Conservation (phyloP, 1,284 basidiomycete species). For the Ustilago crameri region DNA sequence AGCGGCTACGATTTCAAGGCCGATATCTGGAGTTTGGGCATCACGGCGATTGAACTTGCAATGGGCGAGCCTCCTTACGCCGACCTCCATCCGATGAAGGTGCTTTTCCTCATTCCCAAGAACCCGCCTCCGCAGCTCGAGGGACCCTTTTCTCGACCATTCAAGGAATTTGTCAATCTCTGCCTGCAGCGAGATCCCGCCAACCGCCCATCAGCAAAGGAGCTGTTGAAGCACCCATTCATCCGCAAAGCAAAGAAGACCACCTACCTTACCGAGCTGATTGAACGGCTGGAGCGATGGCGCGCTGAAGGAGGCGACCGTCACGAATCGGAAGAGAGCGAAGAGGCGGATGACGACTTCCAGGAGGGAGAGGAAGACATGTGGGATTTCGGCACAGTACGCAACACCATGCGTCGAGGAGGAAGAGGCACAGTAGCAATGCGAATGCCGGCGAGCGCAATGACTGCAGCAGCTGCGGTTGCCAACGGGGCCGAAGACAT, state of each 20-base stretch:
- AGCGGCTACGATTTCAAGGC: slow-evolving; percentile 99
- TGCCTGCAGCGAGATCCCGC: slow-evolving; percentile 94
- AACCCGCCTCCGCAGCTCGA: slow-evolving; percentile 92
- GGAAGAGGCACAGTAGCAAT: slow-evolving; percentile 45
- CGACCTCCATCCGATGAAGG: slow-evolving; percentile 98
- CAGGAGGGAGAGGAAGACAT: slow-evolving; percentile 55
- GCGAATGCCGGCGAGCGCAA: slow-evolving; percentile 51
- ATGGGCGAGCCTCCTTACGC: slow-evolving; percentile 98
- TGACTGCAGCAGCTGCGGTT: slow-evolving; percentile 44
- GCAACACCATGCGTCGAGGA: slow-evolving; percentile 54
- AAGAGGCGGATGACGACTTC: slow-evolving; percentile 52
- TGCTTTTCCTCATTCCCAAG: slow-evolving; percentile 97
- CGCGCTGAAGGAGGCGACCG: slow-evolving; percentile 74
- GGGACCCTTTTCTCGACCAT: slow-evolving; percentile 86
- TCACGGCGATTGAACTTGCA: slow-evolving; percentile 96
- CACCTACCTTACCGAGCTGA: slow-evolving; percentile 90
- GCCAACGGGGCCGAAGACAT: slow-evolving; percentile 26
- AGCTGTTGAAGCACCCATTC: slow-evolving; percentile 95
- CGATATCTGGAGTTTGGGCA: slow-evolving; percentile 78
- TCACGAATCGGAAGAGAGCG: slow-evolving; percentile 54
- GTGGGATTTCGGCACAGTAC: slow-evolving; percentile 64
- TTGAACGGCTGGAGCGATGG: slow-evolving; percentile 93
- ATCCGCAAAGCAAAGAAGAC: slow-evolving; percentile 93
- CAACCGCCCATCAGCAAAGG: slow-evolving; percentile 92
- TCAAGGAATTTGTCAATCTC: slow-evolving; percentile 90